A percentile compares a stretch with the other conserved stretches of the same genome.
Evolutionary conservation across 306 rosid genomes (phyloP).

Genomic region (Aeschynomene evenia): DNA sequence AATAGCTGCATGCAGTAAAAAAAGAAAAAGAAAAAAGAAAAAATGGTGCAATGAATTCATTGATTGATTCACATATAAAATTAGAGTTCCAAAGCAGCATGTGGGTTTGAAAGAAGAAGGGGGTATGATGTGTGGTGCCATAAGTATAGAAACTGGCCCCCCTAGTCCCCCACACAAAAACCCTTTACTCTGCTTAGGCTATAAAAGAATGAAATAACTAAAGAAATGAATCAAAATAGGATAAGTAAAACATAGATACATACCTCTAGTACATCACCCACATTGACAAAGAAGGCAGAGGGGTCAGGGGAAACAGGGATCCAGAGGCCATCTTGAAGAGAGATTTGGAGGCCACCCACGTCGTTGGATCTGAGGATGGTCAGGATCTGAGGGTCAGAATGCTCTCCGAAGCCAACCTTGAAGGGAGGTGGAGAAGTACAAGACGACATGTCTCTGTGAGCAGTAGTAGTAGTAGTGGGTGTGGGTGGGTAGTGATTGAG

Average conservation of each 20-base stretch:
- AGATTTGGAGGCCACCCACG: constrained; percentile 77
- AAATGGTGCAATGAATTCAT: constrained; percentile 28
- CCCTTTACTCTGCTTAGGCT: background rate
- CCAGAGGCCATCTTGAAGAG: constrained; percentile 58
- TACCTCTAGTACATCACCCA: constrained; percentile 78
- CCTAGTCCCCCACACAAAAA: background rate
- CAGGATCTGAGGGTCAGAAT: constrained; percentile 89
- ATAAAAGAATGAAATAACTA: too few species aligned
- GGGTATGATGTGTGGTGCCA: background rate
- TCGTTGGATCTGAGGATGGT: constrained; percentile 79
- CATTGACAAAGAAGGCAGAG: constrained; percentile 65
- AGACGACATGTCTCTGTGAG: too few species aligned
- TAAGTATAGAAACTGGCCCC: background rate
- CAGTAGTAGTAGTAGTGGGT: background rate
- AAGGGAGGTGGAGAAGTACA: too few species aligned
- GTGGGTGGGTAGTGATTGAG: constrained; percentile 80
- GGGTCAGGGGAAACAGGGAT: constrained; percentile 77
- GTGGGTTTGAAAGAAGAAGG: too few species aligned
- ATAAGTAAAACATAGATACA: too few species aligned
- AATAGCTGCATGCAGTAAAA: constrained; percentile 21
- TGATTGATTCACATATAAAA: too few species aligned
- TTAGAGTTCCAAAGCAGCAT: too few species aligned
- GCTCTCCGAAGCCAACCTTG: constrained; percentile 72
- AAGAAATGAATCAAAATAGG: too few species aligned
- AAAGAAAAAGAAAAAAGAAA: background rate